Evolutionary conservation across 176 grass and related monocot species (phyloP).

Genomic region (Aechmea fasciata): DNA sequence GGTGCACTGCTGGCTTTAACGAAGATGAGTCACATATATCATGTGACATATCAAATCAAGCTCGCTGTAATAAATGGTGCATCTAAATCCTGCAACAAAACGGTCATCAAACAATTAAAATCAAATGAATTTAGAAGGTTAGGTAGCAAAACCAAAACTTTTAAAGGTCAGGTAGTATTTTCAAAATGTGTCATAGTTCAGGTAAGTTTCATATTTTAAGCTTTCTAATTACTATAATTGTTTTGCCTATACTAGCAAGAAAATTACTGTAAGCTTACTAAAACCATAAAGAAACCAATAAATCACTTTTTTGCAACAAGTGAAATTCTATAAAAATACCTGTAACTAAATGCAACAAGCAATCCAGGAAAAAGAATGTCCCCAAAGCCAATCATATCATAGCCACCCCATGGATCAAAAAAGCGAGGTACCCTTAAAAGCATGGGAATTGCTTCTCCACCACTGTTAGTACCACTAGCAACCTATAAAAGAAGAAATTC

Average conservation of each 20-base stretch:
- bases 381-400: constrained; percentile 99
- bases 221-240: too few relatives aligned
- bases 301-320: neutral
- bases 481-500: constrained; percentile 36
- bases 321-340: constrained; percentile 28
- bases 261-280: too few relatives aligned
- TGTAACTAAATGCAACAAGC: constrained; percentile 90
- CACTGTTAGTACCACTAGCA: constrained; percentile 69
- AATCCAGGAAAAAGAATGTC: constrained; percentile 96
- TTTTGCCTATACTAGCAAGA: too few relatives aligned
- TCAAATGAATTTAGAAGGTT: too few relatives aligned
- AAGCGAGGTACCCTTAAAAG: constrained; percentile 84
- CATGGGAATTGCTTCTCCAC: constrained; percentile 92
- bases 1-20: too few relatives aligned
- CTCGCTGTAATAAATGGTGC: too few relatives aligned
- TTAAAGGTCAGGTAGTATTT: neutral
- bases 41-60: too few relatives aligned
- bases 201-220: too few relatives aligned
- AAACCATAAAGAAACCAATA: neutral
- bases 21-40: too few relatives aligned
- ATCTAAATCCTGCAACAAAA: too few relatives aligned
- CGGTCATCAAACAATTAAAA: too few relatives aligned
- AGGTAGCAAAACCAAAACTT: neutral
- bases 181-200: neutral
- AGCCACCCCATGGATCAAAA: constrained; percentile 98